These are phyloP conservation scores for Epipyxis sp. DNA, from an alignment of 108 stramenopile species.

Conservation along the genomic window DNA sequence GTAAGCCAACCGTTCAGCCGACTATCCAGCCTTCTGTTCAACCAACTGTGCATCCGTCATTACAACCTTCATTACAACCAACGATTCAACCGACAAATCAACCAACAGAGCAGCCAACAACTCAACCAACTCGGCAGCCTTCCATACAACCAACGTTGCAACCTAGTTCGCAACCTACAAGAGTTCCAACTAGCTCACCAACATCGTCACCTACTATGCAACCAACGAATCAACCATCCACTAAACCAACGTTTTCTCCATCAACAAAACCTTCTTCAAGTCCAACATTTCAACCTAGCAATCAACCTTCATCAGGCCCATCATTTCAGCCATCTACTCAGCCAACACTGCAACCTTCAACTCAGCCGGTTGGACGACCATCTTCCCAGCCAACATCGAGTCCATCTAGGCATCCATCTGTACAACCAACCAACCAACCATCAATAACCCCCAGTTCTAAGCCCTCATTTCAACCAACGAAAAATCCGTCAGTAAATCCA, in stretches of 20 bases:
- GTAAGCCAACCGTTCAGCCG: no score
- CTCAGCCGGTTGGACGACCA: neutral
- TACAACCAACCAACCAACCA: slow-evolving; percentile 1
- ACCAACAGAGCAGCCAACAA: no score
- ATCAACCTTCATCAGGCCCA: neutral
- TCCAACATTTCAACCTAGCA: neutral
- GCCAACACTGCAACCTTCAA: neutral
- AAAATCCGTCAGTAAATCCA: neutral
- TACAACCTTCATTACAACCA: no score
- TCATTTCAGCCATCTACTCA: neutral
- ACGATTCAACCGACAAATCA: no score
- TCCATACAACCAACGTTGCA: no score
- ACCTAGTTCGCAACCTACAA: no score
- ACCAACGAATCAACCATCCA: neutral
- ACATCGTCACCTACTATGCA: neutral
- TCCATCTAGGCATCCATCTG: neutral
- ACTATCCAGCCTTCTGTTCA: no score
- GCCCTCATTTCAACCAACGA: slow-evolving; percentile 12
- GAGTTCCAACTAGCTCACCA: no score
- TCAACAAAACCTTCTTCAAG: neutral
- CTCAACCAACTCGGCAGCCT: no score
- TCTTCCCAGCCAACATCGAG: neutral
- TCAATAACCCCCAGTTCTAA: neutral
- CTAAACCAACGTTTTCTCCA: neutral
- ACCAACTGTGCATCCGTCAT: no score